A percentile compares a stretch with the other conserved stretches of the same genome.
Conservation (phyloP, 2,329 filamentous ascomycete genomes). For the Graphilbum fragrans region DNA sequence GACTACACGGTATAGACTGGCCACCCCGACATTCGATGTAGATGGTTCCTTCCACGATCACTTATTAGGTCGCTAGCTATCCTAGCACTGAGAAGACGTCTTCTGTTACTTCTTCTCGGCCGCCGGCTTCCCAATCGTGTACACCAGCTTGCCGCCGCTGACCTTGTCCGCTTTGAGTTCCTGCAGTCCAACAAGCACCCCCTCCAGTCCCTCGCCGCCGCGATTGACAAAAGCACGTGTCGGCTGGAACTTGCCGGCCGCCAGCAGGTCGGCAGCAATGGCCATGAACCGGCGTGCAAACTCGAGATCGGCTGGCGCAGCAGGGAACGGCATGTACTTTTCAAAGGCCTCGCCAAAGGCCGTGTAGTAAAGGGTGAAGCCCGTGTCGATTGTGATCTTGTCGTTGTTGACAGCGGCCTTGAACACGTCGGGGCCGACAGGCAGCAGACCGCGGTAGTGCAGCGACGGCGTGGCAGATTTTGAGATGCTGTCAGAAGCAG, state of each 20-base stretch:
- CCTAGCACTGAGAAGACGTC: too few species aligned
- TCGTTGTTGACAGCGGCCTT: conserved; percentile 24
- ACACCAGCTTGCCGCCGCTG: conserved; percentile 27
- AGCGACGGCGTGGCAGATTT: not conserved
- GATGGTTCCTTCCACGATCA: too few species aligned
- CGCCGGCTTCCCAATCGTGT: conserved; percentile 11
- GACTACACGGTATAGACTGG: too few species aligned
- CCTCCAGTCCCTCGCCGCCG: conserved; percentile 18
- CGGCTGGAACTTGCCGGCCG: conserved; percentile 20
- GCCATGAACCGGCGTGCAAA: conserved; percentile 23
- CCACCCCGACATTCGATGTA: too few species aligned
- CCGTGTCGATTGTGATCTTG: conserved; percentile 7
- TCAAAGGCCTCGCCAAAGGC: conserved; percentile 19
- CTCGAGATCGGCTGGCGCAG: conserved; percentile 14
- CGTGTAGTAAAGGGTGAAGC: conserved; percentile 19
- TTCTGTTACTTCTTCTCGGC: not conserved
- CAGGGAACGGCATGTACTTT: conserved; percentile 7
- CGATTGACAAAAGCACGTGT: conserved; percentile 15
- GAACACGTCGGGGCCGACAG: conserved; percentile 11
- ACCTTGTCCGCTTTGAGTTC: conserved; percentile 19
- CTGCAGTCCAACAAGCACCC: conserved; percentile 17
- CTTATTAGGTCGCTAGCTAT: too few species aligned
- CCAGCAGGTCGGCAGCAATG: conserved; percentile 17
- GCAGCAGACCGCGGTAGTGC: conserved; percentile 9
- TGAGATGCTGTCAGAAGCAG: not conserved